These are phyloP conservation scores for Solanum piurae DNA, from an alignment of 257 asterid species.

Conservation along the genomic window DNA sequence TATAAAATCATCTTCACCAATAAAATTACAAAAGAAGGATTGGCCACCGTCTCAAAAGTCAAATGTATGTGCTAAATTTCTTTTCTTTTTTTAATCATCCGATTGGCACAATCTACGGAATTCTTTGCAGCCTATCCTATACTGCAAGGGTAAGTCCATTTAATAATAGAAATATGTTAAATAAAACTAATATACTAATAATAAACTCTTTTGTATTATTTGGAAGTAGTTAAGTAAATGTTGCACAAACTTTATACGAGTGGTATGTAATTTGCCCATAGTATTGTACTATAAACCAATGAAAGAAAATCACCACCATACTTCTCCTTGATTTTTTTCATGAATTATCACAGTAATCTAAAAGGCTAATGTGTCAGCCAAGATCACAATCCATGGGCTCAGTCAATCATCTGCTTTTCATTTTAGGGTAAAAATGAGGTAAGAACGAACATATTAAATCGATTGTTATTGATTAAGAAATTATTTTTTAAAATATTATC, in stretches of 20 bases:
- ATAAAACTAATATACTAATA: neutral
- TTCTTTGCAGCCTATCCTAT: neutral
- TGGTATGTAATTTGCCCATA: neutral
- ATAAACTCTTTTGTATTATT: neutral
- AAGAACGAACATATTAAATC: neutral
- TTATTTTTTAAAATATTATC: neutral
- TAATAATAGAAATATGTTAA: neutral
- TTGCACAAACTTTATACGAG: neutral
- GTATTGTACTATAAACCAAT: neutral
- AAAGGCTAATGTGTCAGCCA: neutral
- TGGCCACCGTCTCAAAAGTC: neutral
- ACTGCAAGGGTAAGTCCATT: neutral
- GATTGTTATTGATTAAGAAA: neutral
- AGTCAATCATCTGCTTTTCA: neutral
- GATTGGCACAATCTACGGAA: neutral
- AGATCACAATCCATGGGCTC: neutral
- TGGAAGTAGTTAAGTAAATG: neutral
- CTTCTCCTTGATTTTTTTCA: neutral
- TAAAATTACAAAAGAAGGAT: neutral
- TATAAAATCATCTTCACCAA: neutral
- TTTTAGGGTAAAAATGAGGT: neutral
- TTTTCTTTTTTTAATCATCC: too few relatives aligned
- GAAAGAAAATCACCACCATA: neutral
- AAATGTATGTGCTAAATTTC: neutral
- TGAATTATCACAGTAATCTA: neutral